Conservation (phyloP, 2,329 filamentous ascomycete genomes). For the Pezizomycotina sp. region DNA sequence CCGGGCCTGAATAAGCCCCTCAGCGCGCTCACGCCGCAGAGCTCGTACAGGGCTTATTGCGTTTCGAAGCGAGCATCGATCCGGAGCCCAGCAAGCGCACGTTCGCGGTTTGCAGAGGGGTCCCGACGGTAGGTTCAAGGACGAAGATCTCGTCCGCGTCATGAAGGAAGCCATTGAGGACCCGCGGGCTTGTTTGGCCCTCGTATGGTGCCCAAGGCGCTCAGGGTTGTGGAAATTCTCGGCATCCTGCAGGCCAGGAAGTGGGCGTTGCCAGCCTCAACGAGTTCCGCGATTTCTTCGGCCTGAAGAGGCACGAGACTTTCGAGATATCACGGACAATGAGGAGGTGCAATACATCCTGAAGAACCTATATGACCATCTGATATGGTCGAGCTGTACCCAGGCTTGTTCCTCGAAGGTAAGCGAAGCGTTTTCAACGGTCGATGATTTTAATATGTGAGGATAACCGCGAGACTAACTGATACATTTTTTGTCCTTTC, state of each 20-base stretch:
- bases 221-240: conserved; percentile 44
- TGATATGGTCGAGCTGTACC: conserved; percentile 41
- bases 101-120: conserved; percentile 36
- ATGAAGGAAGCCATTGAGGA: conserved; percentile 42
- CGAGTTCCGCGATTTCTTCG: conserved; percentile 37
- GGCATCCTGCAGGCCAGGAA: conserved; percentile 45
- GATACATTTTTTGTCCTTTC: no score
- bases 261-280: conserved; percentile 43
- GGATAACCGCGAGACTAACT: no score
- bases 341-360: conserved; percentile 33
- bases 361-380: conserved; percentile 35
- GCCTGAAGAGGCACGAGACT: conserved; percentile 34
- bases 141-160: conserved; percentile 40
- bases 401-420: conserved; percentile 39
- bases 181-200: conserved; percentile 43
- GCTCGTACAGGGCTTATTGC: background rate
- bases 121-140: conserved; percentile 37
- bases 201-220: conserved; percentile 40
- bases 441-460: no score
- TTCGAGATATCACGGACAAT: conserved; percentile 39
- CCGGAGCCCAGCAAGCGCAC: conserved; percentile 27
- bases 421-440: no score
- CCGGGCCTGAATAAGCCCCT: conserved; percentile 26
- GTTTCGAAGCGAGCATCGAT: background rate
- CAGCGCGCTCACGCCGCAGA: background rate